Percentiles rank a stretch among this genome's conserved stretches.
Evolutionary conservation across 1,284 basidiomycete genomes (phyloP).

Genomic region (Schizopora paradoxa): DNA sequence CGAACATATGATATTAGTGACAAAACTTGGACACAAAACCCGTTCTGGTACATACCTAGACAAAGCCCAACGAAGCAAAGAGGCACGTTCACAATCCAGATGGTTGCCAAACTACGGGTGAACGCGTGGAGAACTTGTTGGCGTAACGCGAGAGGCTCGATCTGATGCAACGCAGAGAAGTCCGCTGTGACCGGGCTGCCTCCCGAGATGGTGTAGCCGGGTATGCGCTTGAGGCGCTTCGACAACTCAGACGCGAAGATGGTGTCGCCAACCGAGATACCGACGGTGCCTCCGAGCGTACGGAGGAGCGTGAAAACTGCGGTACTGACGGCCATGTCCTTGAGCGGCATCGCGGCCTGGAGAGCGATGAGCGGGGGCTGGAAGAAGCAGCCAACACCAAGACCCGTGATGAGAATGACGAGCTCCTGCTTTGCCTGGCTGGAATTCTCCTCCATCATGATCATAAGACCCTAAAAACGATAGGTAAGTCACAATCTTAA

Average conservation of each 20-base stretch:
- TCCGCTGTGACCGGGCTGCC: slow-evolving; percentile 14
- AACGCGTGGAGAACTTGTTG: slow-evolving; percentile 16
- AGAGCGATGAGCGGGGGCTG: slow-evolving; percentile 32
- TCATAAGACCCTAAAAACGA: slow-evolving; percentile 30
- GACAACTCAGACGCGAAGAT: slow-evolving; percentile 20
- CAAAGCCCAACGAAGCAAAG: slow-evolving; percentile 15
- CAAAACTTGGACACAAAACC: no score
- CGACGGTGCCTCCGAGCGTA: slow-evolving; percentile 30
- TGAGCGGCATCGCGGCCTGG: slow-evolving; percentile 42
- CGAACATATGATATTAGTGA: no score
- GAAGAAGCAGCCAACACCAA: slow-evolving; percentile 36
- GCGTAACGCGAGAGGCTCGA: slow-evolving; percentile 16
- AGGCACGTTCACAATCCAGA: slow-evolving; percentile 15
- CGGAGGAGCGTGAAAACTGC: slow-evolving; percentile 31
- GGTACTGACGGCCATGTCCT: slow-evolving; percentile 40
- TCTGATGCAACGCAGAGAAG: slow-evolving; percentile 18
- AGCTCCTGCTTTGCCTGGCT: slow-evolving; percentile 28
- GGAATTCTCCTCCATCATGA: slow-evolving; percentile 29
- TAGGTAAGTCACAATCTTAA: neutral
- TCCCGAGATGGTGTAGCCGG: slow-evolving; percentile 10
- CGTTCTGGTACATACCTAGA: slow-evolving; percentile 10
- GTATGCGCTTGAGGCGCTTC: slow-evolving; percentile 13
- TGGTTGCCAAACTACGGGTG: slow-evolving; percentile 15
- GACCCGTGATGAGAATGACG: slow-evolving; percentile 30
- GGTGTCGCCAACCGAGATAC: slow-evolving; percentile 27